Conservation (phyloP, 371 early-diverging fungal species). For the Mortierella sp. region DNA sequence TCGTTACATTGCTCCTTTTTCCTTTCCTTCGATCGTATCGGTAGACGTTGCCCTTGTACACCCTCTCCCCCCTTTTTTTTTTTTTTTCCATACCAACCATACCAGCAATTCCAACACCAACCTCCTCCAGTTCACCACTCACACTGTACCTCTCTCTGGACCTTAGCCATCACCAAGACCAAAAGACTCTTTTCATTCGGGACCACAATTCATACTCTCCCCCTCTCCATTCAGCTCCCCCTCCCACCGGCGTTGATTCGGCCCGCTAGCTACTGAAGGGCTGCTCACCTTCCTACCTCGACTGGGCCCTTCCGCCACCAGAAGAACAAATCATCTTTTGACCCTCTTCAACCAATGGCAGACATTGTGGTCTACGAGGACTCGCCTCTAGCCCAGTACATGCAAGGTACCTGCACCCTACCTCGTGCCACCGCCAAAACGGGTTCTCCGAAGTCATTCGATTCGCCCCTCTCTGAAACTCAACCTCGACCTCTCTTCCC, state of each 20-base stretch:
- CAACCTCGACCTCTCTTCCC: background rate
- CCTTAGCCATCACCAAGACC: background rate
- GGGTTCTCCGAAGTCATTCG: conserved; percentile 1
- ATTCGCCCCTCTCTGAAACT: background rate
- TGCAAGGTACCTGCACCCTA: conserved; percentile 62
- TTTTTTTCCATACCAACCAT: background rate
- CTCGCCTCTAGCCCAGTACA: conserved; percentile 78
- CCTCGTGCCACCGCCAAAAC: background rate
- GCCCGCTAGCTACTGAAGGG: conserved; percentile 7
- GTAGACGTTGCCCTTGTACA: background rate
- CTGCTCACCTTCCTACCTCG: background rate
- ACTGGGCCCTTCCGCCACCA: conserved; percentile 8
- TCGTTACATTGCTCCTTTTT: background rate
- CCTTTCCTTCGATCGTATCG: background rate
- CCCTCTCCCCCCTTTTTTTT: background rate
- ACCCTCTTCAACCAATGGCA: conserved; percentile 58
- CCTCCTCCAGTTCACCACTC: background rate
- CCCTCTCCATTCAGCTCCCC: background rate
- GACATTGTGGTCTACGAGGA: conserved; percentile 81
- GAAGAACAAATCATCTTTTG: background rate
- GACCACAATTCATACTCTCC: background rate
- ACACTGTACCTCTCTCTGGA: background rate
- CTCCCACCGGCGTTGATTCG: conserved; percentile 5
- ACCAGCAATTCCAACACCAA: background rate
- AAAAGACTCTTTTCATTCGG: background rate